Evolutionary conservation across 352 stramenopile genomes (phyloP).

Genomic region (Pythium biforme): DNA sequence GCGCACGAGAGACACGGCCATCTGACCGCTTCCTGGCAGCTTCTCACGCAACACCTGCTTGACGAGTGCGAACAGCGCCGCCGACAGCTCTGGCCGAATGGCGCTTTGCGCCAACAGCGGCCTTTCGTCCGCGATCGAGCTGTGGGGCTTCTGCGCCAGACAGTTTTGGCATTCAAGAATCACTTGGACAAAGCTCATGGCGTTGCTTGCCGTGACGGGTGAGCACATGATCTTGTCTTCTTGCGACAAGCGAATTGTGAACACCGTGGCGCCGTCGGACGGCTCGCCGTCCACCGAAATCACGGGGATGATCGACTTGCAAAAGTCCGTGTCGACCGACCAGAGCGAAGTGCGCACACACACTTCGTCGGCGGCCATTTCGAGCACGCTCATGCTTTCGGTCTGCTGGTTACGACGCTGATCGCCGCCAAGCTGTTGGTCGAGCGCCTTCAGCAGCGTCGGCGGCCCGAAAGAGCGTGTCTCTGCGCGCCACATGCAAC

Average conservation of each 20-base stretch:
- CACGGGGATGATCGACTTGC: constrained; percentile 54
- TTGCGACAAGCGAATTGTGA: constrained; percentile 58
- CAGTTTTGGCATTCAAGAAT: constrained; percentile 50
- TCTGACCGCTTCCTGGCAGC: constrained; percentile 41
- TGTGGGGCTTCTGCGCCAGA: neutral
- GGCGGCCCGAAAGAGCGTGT: constrained; percentile 32
- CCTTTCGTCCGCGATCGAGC: neutral
- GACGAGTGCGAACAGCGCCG: constrained; percentile 68
- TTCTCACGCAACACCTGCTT: constrained; percentile 74
- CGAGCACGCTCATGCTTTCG: constrained; percentile 24
- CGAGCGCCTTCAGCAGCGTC: constrained; percentile 27
- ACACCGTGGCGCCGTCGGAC: constrained; percentile 27
- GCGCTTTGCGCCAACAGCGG: constrained; percentile 6
- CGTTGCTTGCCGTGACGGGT: constrained; percentile 53
- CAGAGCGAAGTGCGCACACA: constrained; percentile 71
- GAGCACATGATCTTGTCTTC: constrained; percentile 78
- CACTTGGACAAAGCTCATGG: constrained; percentile 64
- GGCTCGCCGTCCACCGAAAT: constrained; percentile 46
- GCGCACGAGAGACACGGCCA: constrained; percentile 64
- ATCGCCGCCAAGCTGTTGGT: constrained; percentile 20
- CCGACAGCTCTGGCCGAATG: constrained; percentile 56
- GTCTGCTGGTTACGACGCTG: constrained; percentile 25
- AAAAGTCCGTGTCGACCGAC: constrained; percentile 65
- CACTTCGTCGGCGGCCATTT: constrained; percentile 40
- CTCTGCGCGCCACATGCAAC: constrained; percentile 62